phyloP scores from a whole-genome alignment of 768 basidiomycete genomes.

The Lactarius tabidus region DNA sequence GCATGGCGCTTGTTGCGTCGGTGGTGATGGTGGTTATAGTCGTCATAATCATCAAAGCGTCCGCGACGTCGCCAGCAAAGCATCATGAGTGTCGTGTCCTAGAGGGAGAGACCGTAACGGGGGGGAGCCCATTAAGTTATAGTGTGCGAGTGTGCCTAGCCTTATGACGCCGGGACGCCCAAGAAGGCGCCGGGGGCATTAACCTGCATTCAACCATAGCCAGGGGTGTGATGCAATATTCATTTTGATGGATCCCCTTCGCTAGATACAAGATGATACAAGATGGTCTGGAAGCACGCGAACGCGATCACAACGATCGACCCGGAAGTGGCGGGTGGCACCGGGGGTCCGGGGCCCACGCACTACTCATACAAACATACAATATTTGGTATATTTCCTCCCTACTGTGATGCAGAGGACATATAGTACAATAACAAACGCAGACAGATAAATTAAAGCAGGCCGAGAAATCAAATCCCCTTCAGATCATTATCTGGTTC shows the following conservation, averaged over 20 bases:
- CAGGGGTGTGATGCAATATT: neutral
- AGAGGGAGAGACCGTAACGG: neutral
- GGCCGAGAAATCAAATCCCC: neutral
- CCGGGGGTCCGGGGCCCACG: neutral
- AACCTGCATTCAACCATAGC: neutral
- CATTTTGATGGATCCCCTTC: neutral
- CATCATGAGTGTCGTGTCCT: neutral
- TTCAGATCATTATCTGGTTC: neutral
- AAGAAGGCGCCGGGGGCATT: neutral
- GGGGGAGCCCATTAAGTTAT: neutral
- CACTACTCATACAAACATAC: neutral
- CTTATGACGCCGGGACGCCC: neutral
- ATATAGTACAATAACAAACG: neutral
- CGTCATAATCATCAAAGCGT: conserved; percentile 1
- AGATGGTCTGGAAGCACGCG: neutral
- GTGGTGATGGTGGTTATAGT: neutral
- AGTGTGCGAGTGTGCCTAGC: neutral
- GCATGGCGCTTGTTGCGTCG: conserved; percentile 45
- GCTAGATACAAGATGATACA: too few relatives aligned
- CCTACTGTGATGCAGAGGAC: neutral
- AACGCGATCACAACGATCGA: neutral
- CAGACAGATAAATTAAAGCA: neutral
- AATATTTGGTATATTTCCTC: neutral
- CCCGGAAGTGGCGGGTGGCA: neutral
- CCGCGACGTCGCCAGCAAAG: neutral